phyloP scores from a whole-genome alignment of 495 filamentous ascomycete genomes.

The Trichoderma gamsii region DNA sequence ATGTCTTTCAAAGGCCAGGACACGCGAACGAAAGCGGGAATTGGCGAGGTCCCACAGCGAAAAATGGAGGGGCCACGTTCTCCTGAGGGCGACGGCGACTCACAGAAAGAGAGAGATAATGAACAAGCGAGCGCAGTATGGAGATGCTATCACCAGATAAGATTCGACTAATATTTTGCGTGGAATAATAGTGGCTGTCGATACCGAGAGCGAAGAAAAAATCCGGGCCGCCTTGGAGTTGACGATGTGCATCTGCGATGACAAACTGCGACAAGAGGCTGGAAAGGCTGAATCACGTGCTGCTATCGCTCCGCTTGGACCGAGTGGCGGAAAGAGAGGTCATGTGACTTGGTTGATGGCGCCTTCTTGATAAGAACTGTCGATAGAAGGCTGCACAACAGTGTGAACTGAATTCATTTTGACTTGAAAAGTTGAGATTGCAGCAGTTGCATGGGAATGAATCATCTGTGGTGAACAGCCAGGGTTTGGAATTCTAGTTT shows the following conservation, averaged over 20 bases:
- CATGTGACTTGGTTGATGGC: constrained; percentile 1
- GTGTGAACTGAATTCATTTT: too few species aligned
- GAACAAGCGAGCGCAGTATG: constrained; percentile 4
- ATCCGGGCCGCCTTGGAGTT: constrained; percentile 10
- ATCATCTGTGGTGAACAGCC: too few species aligned
- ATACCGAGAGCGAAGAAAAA: background rate
- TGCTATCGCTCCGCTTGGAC: background rate
- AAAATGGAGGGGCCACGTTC: constrained; percentile 14
- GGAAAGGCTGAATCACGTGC: constrained; percentile 2
- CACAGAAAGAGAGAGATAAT: background rate
- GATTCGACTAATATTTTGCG: constrained; percentile 1
- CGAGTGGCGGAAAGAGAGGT: background rate
- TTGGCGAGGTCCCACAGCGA: constrained; percentile 10
- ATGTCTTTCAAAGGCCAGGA: constrained; percentile 11
- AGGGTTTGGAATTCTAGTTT: too few species aligned
- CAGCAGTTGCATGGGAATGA: too few species aligned
- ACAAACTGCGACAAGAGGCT: constrained; percentile 9
- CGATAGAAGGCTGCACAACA: background rate
- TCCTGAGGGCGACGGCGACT: background rate
- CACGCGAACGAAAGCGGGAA: constrained; percentile 14
- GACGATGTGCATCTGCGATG: constrained; percentile 8
- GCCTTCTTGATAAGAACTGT: background rate
- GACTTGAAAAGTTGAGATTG: too few species aligned
- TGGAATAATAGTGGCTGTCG: constrained; percentile 10
- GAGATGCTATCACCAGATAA: constrained; percentile 1